Percentiles rank a stretch among this genome's conserved stretches.
Conservation (phyloP, 306 rosid species). For the Vigna nakashimae region DNA sequence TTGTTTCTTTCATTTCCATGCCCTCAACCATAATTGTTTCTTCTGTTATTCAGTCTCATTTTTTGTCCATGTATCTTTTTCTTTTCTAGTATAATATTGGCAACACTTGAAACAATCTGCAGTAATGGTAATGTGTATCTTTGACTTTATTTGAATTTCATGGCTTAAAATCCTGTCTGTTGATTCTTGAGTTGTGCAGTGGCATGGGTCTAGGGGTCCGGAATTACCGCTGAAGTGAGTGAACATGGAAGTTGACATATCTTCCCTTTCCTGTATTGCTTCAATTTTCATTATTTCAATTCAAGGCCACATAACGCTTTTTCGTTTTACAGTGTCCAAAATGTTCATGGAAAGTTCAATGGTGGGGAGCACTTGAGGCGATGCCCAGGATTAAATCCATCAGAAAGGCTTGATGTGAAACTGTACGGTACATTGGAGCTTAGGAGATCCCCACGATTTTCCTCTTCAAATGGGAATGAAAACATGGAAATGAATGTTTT, state of each 20-base stretch:
- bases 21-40: background rate
- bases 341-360: background rate
- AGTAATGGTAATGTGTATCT: background rate
- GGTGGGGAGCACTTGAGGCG: slow-evolving; percentile 39
- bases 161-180: background rate
- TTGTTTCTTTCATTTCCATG: slow-evolving; percentile 1
- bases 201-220: slow-evolving; percentile 1
- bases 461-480: slow-evolving; percentile 41
- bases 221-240: background rate
- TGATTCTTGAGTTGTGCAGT: slow-evolving; percentile 13
- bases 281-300: background rate
- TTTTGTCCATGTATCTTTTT: background rate
- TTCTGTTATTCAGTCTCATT: slow-evolving; percentile 2
- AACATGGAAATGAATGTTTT: background rate
- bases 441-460: slow-evolving; percentile 58
- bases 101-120: slow-evolving; percentile 16
- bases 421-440: background rate
- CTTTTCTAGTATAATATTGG: slow-evolving; percentile 20
- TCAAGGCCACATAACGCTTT: background rate
- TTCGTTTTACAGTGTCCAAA: background rate
- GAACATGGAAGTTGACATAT: background rate
- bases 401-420: slow-evolving; percentile 11
- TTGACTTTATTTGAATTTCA: background rate
- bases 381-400: slow-evolving; percentile 41
- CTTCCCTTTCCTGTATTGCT: background rate